phyloP scores from a whole-genome alignment of 768 basidiomycete genomes.

The Obba rivulosa region DNA sequence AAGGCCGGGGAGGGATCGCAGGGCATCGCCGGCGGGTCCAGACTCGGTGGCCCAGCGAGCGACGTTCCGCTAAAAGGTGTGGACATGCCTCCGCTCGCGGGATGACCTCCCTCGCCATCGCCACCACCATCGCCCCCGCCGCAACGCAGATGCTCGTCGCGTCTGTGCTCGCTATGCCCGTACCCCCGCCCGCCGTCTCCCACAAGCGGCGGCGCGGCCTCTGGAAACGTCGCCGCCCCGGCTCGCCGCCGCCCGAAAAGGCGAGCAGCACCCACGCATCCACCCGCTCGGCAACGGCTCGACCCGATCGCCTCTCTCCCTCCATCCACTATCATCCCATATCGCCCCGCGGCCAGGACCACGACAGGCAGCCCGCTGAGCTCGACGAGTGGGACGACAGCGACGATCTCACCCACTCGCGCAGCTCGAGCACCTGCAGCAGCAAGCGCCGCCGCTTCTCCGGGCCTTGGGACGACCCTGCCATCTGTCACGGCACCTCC shows the following conservation, averaged over 20 bases:
- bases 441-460: conserved; percentile 22
- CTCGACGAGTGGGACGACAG: conserved; percentile 5
- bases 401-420: conserved; percentile 14
- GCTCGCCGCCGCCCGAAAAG: not conserved
- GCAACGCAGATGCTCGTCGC: not conserved
- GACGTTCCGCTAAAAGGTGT: too few species aligned
- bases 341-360: not conserved
- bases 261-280: conserved; percentile 1
- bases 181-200: not conserved
- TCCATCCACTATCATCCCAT: not conserved
- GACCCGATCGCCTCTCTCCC: not conserved
- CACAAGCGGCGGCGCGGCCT: conserved; percentile 24
- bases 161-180: not conserved
- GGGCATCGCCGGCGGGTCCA: too few species aligned
- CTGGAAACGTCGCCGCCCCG: conserved; percentile 20
- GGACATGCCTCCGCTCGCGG: too few species aligned
- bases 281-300: not conserved
- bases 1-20: too few species aligned
- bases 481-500: conserved; percentile 1
- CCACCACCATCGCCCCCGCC: not conserved
- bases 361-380: conserved; percentile 2
- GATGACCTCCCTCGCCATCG: not conserved
- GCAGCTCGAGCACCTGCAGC: conserved; percentile 12
- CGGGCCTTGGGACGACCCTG: conserved; percentile 12
- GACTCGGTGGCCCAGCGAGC: too few species aligned